Evolutionary conservation across 768 basidiomycete genomes (phyloP).

Genomic region (Pleurotus tuoliensis): DNA sequence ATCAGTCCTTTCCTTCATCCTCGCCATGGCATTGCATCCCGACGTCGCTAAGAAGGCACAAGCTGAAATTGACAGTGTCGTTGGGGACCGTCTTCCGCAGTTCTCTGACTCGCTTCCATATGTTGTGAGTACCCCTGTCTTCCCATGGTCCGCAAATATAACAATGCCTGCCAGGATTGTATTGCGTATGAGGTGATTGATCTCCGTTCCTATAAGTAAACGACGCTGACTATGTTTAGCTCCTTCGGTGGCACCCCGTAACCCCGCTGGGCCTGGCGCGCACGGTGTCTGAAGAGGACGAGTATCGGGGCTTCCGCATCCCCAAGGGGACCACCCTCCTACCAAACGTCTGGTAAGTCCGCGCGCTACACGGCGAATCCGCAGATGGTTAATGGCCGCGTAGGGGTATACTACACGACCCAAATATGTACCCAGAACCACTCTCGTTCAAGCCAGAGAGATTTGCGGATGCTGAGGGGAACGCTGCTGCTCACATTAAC

Average conservation of each 20-base stretch:
- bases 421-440: constrained; percentile 14
- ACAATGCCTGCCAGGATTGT: constrained; percentile 18
- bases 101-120: constrained; percentile 37
- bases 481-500: not conserved
- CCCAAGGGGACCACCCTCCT: constrained; percentile 27
- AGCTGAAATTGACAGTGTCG: constrained; percentile 30
- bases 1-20: constrained; percentile 31
- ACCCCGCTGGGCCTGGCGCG: constrained; percentile 23
- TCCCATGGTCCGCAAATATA: not conserved
- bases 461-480: constrained; percentile 18
- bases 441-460: constrained; percentile 26
- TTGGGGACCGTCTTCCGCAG: constrained; percentile 32
- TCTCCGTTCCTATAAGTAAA: not conserved
- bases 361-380: not conserved
- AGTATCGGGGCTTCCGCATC: constrained; percentile 32
- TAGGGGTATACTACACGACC: constrained; percentile 19
- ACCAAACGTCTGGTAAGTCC: constrained; percentile 18
- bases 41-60: constrained; percentile 34
- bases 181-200: constrained; percentile 23
- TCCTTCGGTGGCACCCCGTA: constrained; percentile 42
- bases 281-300: constrained; percentile 21
- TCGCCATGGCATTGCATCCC: constrained; percentile 37
- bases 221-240: constrained; percentile 11
- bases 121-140: constrained; percentile 25
- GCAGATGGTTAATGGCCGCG: constrained; percentile 9